These are phyloP conservation scores for Telopea speciosissima DNA, from an alignment of 177 flowering plant species.

Conservation along the genomic window DNA sequence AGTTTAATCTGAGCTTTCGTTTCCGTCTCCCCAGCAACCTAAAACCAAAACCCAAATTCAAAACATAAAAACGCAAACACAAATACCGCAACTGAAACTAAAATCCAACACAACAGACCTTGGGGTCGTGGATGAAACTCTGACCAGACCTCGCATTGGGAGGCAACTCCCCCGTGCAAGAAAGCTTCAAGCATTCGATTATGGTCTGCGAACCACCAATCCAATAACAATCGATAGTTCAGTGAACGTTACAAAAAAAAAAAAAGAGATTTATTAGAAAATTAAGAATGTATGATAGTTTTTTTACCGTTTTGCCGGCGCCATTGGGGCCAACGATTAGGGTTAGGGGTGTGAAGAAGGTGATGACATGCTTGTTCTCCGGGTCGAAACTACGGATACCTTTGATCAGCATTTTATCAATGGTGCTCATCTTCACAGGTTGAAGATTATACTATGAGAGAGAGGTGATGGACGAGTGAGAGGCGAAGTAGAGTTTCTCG, in stretches of 20 bases:
- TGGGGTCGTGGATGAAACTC: conserved; percentile 95
- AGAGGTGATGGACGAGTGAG: neutral
- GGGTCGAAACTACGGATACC: conserved; percentile 99
- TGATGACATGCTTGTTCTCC: conserved; percentile 86
- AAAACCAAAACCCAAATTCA: conserved; percentile 13
- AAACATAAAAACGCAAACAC: neutral
- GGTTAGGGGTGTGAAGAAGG: conserved; percentile 92
- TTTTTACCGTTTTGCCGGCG: conserved; percentile 82
- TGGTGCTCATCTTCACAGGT: conserved; percentile 70
- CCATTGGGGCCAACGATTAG: conserved; percentile 96
- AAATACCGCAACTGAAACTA: neutral
- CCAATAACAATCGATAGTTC: neutral
- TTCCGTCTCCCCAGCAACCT: conserved; percentile 99
- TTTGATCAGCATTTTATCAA: conserved; percentile 94
- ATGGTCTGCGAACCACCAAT: conserved; percentile 48
- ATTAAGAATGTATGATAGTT: neutral
- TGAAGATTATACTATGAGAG: neutral
- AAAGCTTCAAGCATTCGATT: conserved; percentile 91
- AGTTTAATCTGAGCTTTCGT: conserved; percentile 94
- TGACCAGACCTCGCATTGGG: conserved; percentile 97
- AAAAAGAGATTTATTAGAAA: too few species aligned
- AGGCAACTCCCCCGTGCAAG: conserved; percentile 96
- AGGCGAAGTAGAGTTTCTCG: too few species aligned
- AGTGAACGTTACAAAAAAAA: too few species aligned
- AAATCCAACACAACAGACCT: conserved; percentile 37